Conservation (phyloP, 441 rosid genomes). For the Viola pubescens region DNA sequence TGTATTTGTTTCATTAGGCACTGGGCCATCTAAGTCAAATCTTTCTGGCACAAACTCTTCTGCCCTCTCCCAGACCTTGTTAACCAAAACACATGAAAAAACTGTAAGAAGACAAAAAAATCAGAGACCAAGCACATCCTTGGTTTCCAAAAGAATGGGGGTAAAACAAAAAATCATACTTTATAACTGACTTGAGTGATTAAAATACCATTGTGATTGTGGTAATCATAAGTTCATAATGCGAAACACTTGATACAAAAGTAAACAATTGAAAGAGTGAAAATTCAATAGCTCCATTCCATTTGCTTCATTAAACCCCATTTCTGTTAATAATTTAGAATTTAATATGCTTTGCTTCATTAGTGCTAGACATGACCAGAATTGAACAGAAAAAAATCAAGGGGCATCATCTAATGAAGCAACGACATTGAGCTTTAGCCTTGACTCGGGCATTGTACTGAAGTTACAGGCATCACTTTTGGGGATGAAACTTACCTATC, state of each 20-base stretch:
- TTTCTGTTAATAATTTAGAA: background rate
- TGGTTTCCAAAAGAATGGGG: background rate
- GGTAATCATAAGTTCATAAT: background rate
- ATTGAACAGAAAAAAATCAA: no score
- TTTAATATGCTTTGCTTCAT: background rate
- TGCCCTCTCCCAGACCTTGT: constrained; percentile 90
- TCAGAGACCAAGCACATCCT: background rate
- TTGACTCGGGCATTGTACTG: no score
- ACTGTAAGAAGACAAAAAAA: constrained; percentile 2
- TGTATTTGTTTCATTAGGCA: constrained; percentile 85
- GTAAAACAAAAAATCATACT: background rate
- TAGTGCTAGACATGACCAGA: no score
- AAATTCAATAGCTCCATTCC: background rate
- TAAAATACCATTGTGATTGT: background rate
- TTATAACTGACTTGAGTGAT: background rate
- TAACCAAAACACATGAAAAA: constrained; percentile 7
- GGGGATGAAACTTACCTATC: no score
- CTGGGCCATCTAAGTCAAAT: constrained; percentile 60
- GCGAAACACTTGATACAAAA: background rate
- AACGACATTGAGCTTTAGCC: no score
- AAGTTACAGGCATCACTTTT: no score
- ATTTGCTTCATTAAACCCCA: background rate
- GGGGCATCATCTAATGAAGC: no score
- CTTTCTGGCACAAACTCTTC: constrained; percentile 82
- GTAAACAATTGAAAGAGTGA: background rate